Evolutionary conservation across 805 yeast genomes (phyloP), one percentile per base, ranked within the genome.

Genomic region (Cyberlindnera americana): DNA sequence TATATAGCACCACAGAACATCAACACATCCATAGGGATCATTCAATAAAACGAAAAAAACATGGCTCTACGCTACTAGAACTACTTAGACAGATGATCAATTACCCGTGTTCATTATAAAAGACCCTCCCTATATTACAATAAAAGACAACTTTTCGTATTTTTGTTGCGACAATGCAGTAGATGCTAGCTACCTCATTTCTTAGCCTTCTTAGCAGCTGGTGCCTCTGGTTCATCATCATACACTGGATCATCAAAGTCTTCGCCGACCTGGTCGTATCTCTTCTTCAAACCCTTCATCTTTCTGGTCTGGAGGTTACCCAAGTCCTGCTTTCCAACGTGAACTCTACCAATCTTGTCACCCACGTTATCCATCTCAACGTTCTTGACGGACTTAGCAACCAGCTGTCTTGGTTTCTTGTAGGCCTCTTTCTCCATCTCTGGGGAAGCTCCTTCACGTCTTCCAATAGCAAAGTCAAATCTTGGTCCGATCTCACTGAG

Each of bases 401-500:
- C 86, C 54, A 89, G 70, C 69, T 86, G 91, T 64, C 72, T 86
- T 44, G 96, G 89, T 59, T 72, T 77, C 69, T 75, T 77, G 68
- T 73, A 56, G 12, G 99, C 98, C 60, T 89, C 97, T 66, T 83
- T 88, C 66, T 83, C 93, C 69, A 87, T 72, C 56, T 91, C 98
- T 29, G 95, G 83, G 38, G 83, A 75, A 38, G 97, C 85, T 14
- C 76, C 69, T 54, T 81, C 83, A 52, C 82, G 76, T 68, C 99
- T 78, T 35, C 99, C 99, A 42, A 93, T 73, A 53, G 82, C 80
- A 67, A 93, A 91, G 62, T 91, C 97, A 44, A 93, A 73, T 56
- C 99, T 77, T 46, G 99, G 99, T 0, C 99, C 99, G 47, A 87
- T 82, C 64, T 93, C 99, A 40, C 84, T 93, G 30, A 93, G 70